Conservation (phyloP, 2,329 filamentous ascomycete genomes). For the Alternaria brassicicola region DNA sequence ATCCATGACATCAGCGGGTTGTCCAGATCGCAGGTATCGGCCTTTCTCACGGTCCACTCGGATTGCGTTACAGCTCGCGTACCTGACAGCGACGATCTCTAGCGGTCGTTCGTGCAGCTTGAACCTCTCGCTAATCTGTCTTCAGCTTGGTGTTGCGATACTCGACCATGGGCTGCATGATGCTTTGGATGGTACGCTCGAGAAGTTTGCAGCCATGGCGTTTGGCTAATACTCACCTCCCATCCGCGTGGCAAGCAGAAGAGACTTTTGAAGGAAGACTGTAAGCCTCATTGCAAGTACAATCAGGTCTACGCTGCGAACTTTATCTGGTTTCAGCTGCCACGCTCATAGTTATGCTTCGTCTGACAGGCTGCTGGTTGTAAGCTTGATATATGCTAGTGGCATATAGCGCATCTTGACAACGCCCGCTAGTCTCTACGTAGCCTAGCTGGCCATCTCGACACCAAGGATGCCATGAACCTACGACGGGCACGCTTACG, state of each 20-base stretch:
- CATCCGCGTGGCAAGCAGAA: neutral
- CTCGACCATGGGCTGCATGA: neutral
- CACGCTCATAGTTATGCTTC: neutral
- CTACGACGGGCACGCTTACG: constrained; percentile 8
- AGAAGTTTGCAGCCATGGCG: neutral
- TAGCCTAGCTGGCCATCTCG: neutral
- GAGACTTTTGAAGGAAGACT: neutral
- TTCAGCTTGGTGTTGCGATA: neutral
- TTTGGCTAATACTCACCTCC: neutral
- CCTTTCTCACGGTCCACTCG: constrained; percentile 5
- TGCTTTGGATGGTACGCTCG: constrained; percentile 4
- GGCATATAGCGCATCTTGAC: constrained; percentile 1
- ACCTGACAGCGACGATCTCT: constrained; percentile 10
- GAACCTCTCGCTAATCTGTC: neutral
- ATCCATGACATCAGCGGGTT: constrained; percentile 12
- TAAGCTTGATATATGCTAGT: neutral
- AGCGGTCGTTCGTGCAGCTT: neutral
- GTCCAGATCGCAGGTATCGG: constrained; percentile 5
- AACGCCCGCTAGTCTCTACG: constrained; percentile 3
- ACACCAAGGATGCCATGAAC: neutral
- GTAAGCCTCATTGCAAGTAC: neutral
- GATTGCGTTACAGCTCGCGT: constrained; percentile 9
- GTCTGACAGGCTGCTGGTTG: neutral
- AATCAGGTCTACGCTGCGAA: neutral
- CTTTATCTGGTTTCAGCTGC: neutral